A percentile compares a stretch with the other conserved stretches of the same genome.
Evolutionary conservation across 2,329 filamentous ascomycete species (phyloP).

Genomic region (Parastagonospora avenae): DNA sequence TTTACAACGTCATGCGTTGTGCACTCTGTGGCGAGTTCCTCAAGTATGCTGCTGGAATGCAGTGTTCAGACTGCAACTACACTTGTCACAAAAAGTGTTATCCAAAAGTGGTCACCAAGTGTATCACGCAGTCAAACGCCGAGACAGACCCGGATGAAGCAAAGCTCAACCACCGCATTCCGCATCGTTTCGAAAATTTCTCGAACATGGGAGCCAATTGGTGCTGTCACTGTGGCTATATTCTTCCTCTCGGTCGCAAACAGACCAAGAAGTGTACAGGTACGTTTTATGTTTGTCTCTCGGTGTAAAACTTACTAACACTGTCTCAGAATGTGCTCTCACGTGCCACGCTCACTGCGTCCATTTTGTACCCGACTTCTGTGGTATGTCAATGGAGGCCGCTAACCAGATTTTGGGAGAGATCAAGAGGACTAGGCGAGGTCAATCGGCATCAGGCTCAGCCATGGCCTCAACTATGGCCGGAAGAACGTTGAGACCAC

Average conservation of each 20-base stretch:
- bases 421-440: constrained; percentile 78
- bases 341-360: constrained; percentile 91
- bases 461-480: constrained; percentile 61
- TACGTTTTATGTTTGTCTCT: constrained; percentile 50
- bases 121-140: constrained; percentile 98
- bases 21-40: constrained; percentile 97
- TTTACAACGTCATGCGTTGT: constrained; percentile 99
- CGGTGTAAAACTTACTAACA: constrained; percentile 22
- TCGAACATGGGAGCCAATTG: constrained; percentile 98
- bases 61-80: constrained; percentile 99
- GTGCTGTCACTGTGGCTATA: constrained; percentile 98
- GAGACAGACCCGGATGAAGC: constrained; percentile 98
- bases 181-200: constrained; percentile 95
- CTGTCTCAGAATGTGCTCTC: constrained; percentile 75
- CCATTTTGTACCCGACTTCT: constrained; percentile 97
- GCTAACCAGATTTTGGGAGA: constrained; percentile 92
- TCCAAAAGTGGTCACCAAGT: constrained; percentile 95
- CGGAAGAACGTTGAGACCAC: constrained; percentile 21
- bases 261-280: constrained; percentile 91
- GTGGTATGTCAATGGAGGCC: constrained; percentile 97
- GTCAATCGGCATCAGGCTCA: constrained; percentile 59
- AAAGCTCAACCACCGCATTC: constrained; percentile 99
- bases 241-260: constrained; percentile 92
- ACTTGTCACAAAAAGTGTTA: constrained; percentile 99
- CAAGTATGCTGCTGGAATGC: constrained; percentile 98